Conservation (phyloP, 768 basidiomycete species). For the Mycena capillaripes region DNA sequence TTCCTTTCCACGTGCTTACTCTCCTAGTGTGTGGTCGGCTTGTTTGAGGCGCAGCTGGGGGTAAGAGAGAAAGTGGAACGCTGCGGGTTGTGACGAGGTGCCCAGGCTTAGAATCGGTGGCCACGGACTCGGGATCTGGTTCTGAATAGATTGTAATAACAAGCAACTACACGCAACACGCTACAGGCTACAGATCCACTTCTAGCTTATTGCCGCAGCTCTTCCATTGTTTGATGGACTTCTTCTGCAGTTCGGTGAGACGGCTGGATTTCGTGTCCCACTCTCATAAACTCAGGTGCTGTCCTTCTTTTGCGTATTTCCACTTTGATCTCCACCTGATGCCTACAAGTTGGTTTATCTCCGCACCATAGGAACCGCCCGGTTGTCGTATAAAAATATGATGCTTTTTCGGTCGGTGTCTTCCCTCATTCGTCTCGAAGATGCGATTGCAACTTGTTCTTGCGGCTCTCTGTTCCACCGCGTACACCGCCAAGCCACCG, state of each 20-base stretch:
- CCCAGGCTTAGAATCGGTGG: too few species aligned
- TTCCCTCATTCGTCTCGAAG: slow-evolving; percentile 1
- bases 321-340: slow-evolving; percentile 7
- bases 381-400: not conserved
- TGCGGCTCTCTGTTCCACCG: slow-evolving; percentile 5
- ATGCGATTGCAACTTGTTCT: slow-evolving; percentile 10
- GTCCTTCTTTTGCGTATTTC: slow-evolving; percentile 20
- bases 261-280: not conserved
- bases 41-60: too few species aligned
- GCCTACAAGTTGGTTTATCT: slow-evolving; percentile 10
- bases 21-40: too few species aligned
- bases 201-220: not conserved
- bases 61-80: too few species aligned
- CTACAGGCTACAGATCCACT: slow-evolving; percentile 3
- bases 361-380: not conserved
- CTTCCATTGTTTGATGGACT: not conserved
- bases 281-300: not conserved
- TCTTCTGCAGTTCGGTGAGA: not conserved
- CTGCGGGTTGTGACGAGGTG: too few species aligned
- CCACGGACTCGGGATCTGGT: too few species aligned
- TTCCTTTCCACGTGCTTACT: too few species aligned
- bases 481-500: not conserved
- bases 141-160: too few species aligned
- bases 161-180: too few species aligned
- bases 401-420: not conserved